Evolutionary conservation across 163 green algal genomes (phyloP), one percentile per base, ranked within the genome.

Genomic region (Scenedesmus sp.): DNA sequence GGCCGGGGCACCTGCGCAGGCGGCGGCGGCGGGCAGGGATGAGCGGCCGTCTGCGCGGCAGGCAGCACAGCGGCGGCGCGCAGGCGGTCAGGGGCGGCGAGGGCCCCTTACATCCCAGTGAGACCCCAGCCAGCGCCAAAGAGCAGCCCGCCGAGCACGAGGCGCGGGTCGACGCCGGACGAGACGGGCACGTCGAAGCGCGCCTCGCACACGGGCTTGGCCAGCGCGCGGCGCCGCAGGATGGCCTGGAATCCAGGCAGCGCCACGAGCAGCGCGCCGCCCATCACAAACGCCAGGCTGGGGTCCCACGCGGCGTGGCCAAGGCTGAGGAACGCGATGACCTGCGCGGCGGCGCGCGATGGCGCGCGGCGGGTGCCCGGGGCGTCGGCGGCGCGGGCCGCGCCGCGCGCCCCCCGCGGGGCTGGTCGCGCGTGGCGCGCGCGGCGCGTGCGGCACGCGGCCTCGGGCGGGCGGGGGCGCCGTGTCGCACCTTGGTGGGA

Each of bases 241-340:
- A 83, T 75, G n/a, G 57, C 62, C 62, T 92, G 87, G 75, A 90
- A 93, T 5, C 58, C 85, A 13, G 87, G 81, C 10, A 85, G 42
- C 0, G 86, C 77, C 15, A 95, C 80, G 45, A 87, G 34, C 64
- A 96, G 79, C 9, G 92, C 92, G 4, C 81, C 87, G 20, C 80
- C 92, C 92, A 97, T 97, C 11, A 96, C 90, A 60, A 92, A 89
- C 11, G 83, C 72, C n/a, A 97, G 85, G 0, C 76, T 85, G 14
- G 82, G 79, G 72, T 97, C 92, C 80, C 87, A 96, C 2, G 36
- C 79, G 13, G 72, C 69, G 63, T 70, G 31, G 9, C 76, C 29
- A 0, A 86, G 74, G 1, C 39, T 66, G 45, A 97, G 82, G 69
- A 96, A 96, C 17, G 76, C 86, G 11, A 77, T 78, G 6, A 97